These are phyloP conservation scores for Panicum virgatum DNA, from an alignment of 202 grass and related monocot species.

Conservation along the genomic window DNA sequence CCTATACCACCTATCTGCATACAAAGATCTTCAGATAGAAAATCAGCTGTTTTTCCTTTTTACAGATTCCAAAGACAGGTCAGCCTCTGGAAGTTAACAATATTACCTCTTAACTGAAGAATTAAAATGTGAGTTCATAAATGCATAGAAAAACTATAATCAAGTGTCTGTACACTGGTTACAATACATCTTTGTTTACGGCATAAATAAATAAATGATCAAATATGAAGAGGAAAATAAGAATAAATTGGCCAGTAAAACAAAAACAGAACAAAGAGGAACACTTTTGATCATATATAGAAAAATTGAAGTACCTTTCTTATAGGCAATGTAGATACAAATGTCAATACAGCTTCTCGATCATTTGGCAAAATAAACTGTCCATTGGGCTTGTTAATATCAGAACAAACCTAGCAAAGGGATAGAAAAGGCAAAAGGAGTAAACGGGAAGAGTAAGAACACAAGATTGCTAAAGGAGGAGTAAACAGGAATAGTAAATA, in stretches of 20 bases:
- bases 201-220: slow-evolving; percentile 10
- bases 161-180: not conserved
- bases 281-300: not conserved
- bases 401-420: slow-evolving; percentile 91
- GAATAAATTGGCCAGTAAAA: slow-evolving; percentile 1
- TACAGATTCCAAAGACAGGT: slow-evolving; percentile 24
- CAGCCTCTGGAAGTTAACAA: slow-evolving; percentile 3
- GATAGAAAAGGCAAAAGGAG: not conserved
- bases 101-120: not conserved
- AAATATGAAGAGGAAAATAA: not conserved
- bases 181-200: not conserved
- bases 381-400: slow-evolving; percentile 99
- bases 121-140: slow-evolving; percentile 3
- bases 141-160: slow-evolving; percentile 30
- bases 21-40: slow-evolving; percentile 60
- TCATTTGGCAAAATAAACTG: slow-evolving; percentile 92
- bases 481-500: not conserved
- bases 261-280: not conserved
- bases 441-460: not conserved
- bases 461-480: not conserved
- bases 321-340: slow-evolving; percentile 90
- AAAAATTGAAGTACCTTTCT: slow-evolving; percentile 66
- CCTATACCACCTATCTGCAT: slow-evolving; percentile 96
- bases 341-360: slow-evolving; percentile 65
- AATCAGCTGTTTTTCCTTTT: slow-evolving; percentile 34